Base-by-base conservation (phyloP, 2,329 filamentous ascomycete genomes). In the Hypocrella siamensis region DNA sequence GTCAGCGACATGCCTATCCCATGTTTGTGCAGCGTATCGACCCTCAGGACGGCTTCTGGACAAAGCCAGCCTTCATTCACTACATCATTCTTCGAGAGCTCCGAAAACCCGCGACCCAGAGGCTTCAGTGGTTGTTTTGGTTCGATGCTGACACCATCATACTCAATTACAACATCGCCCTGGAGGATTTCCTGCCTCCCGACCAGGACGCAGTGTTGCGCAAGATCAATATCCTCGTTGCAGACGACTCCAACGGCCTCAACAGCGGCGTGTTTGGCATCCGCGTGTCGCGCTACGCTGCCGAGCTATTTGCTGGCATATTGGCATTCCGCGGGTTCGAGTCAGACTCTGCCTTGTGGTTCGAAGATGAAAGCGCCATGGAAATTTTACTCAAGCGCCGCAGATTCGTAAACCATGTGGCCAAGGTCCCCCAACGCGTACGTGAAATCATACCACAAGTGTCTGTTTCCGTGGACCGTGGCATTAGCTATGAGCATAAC, bases 91-190 rank as follows among this genome's bases (percentile, higher is more conserved):
- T 57, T 6, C 38, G 49, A 17, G 56, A 60, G 42, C 46, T 60
- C 19, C 39, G 48, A n/a, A 57, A 57, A 40, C 51, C 54, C 4
- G 45, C 47, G 33, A 42, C 45, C 4, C 44, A 58, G 40, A 47
- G 54, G 5, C 38, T 57, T 17, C 38, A 56, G 34, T 58, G 56
- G 56, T 36, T 59, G 5, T 50, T 54, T 45, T 56, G 42, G 42
- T 36, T 41, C 15, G 42, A 45, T 34, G 35, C 38, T 12, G 42
- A 45, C 25, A 36, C 31, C 7, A 26, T 36, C 8, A 7, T 36
- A 10, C 27, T 36, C 21, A 36, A 36, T 19, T 31, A 36, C 28
- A 30, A 36, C 15, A 22, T 36, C n/a, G 19, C 31, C 12, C 11
- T 36, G 16, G 34, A 36, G 19, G 19, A 33, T 3, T 33, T 36